Percentiles rank a stretch among this genome's conserved stretches.
Evolutionary conservation across 1,139 yeast species (phyloP).

Genomic region (Diutina neorugosa): DNA sequence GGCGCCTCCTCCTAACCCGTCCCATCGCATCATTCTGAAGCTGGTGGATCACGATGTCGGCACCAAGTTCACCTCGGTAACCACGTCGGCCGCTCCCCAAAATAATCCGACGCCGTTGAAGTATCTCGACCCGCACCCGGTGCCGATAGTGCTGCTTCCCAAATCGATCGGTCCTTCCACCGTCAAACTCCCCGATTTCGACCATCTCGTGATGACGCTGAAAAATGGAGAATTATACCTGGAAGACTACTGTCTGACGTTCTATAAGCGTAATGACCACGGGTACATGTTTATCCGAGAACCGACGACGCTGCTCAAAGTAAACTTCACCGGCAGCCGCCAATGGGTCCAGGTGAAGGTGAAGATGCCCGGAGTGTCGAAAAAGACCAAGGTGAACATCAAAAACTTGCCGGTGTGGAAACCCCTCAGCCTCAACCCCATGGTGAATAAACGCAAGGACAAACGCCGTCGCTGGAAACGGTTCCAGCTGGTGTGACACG

Average conservation of each 20-base stretch:
- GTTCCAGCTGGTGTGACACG: background rate
- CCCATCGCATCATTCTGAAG: background rate
- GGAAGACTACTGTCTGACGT: constrained; percentile 21
- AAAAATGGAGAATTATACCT: constrained; percentile 10
- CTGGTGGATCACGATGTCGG: background rate
- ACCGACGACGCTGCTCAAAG: constrained; percentile 18
- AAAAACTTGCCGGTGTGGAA: constrained; percentile 19
- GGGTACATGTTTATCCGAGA: constrained; percentile 29
- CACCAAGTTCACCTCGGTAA: background rate
- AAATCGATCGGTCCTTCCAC: background rate
- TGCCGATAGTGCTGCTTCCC: background rate
- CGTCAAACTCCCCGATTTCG: background rate
- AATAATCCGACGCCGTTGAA: background rate
- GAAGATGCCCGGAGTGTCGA: constrained; percentile 9
- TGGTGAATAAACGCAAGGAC: constrained; percentile 5
- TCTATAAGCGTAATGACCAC: constrained; percentile 22
- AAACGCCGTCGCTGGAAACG: constrained; percentile 3
- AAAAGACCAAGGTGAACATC: constrained; percentile 18
- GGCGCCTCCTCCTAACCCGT: background rate
- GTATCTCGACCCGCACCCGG: background rate
- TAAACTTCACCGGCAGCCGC: constrained; percentile 16
- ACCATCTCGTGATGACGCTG: constrained; percentile 5
- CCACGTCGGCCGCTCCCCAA: background rate
- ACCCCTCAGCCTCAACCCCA: constrained; percentile 13
- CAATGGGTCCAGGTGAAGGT: constrained; percentile 20